Evolutionary conservation across 495 filamentous ascomycete species (phyloP).

Genomic region (Chaetomium fimeti): DNA sequence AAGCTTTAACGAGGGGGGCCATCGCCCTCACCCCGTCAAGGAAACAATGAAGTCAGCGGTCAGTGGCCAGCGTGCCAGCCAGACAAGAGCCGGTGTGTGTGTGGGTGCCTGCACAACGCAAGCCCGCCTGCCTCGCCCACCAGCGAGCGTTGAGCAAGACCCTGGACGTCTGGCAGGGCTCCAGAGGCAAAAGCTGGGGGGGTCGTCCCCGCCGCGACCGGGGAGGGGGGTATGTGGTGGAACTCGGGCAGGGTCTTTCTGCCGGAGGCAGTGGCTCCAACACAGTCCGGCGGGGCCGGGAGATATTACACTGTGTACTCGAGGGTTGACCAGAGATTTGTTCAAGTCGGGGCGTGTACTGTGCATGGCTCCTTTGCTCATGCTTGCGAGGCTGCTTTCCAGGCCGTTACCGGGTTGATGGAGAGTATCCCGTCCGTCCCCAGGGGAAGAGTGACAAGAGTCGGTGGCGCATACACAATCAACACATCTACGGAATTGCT

Average conservation of each 20-base stretch:
- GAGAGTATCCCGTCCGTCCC: too few species aligned
- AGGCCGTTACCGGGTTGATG: not conserved
- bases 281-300: slow-evolving; percentile 9
- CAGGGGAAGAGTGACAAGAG: too few species aligned
- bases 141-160: slow-evolving; percentile 15
- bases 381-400: not conserved
- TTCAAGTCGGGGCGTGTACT: not conserved
- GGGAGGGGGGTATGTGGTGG: slow-evolving; percentile 9
- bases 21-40: slow-evolving; percentile 10
- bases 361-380: not conserved
- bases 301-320: slow-evolving; percentile 10
- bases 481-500: too few species aligned
- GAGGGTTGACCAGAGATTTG: not conserved
- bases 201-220: slow-evolving; percentile 17
- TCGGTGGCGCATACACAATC: too few species aligned
- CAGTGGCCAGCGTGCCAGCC: slow-evolving; percentile 12
- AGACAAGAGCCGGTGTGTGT: slow-evolving; percentile 17
- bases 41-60: slow-evolving; percentile 33
- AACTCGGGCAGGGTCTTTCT: slow-evolving; percentile 10
- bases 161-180: slow-evolving; percentile 16
- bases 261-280: not conserved
- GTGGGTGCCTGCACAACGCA: slow-evolving; percentile 19
- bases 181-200: slow-evolving; percentile 9
- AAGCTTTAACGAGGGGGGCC: slow-evolving; percentile 25
- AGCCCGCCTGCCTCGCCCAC: not conserved